These are phyloP conservation scores for Desmodesmus armatus DNA, from an alignment of 139 green algal species.

Conservation along the genomic window DNA sequence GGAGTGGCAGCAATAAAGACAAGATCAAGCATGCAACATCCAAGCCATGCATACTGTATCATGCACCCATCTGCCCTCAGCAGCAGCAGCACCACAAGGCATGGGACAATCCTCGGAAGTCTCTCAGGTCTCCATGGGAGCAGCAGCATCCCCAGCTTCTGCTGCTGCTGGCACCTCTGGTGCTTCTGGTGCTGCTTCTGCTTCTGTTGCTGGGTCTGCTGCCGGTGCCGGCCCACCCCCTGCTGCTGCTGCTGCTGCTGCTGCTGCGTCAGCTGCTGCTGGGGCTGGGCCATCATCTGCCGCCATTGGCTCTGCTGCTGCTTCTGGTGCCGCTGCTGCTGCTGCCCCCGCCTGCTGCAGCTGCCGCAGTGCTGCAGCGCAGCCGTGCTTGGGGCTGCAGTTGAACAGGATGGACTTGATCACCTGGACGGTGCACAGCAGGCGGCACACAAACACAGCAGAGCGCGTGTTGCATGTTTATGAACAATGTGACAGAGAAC, in stretches of 20 bases:
- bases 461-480: no score
- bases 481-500: no score
- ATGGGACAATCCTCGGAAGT: not conserved
- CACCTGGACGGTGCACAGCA: no score
- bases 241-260: not conserved
- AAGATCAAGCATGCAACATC: no score
- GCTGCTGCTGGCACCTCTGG: not conserved
- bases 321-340: not conserved
- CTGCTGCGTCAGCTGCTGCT: not conserved
- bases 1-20: no score
- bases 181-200: not conserved
- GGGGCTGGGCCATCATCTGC: not conserved
- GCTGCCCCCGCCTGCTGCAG: not conserved
- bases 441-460: no score
- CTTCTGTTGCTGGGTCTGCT: not conserved
- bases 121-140: not conserved
- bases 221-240: not conserved
- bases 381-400: constrained; percentile 23
- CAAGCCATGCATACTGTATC: no score
- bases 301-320: not conserved
- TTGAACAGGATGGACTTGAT: constrained; percentile 64
- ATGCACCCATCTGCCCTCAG: no score
- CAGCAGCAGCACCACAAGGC: not conserved
- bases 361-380: not conserved
- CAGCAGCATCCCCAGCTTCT: not conserved